Percentiles rank a stretch among this genome's conserved stretches.
phyloP scores from a whole-genome alignment of 139 green algal genomes.

The Nannochloris sp. region DNA sequence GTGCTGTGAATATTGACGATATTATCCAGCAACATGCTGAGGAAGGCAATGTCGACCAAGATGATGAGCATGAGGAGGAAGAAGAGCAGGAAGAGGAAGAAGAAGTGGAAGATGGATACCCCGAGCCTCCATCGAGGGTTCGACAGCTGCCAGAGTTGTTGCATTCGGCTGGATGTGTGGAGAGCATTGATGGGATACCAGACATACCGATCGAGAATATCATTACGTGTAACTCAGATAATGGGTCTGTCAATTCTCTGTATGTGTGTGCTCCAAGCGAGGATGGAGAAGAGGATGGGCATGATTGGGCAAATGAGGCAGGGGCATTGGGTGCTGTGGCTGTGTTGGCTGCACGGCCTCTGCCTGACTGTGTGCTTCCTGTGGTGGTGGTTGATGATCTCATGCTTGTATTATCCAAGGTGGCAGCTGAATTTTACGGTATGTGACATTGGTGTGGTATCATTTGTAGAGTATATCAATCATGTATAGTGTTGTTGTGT shows the following conservation, averaged over 20 bases:
- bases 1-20: neutral
- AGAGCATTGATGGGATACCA: conserved; percentile 21
- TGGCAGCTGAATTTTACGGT: conserved; percentile 34
- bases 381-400: conserved; percentile 32
- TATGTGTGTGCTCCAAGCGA: conserved; percentile 28
- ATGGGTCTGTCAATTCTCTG: neutral
- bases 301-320: conserved; percentile 24
- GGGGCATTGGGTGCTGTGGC: conserved; percentile 16
- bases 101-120: neutral
- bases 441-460: neutral
- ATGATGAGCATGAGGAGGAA: neutral
- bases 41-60: neutral
- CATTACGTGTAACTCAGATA: conserved; percentile 29
- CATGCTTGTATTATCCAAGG: neutral
- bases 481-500: conserved; percentile 8
- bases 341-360: conserved; percentile 10
- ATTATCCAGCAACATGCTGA: neutral
- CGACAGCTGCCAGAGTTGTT: conserved; percentile 41
- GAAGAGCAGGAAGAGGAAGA: neutral
- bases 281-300: conserved; percentile 12
- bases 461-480: neutral
- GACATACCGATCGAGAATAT: conserved; percentile 19
- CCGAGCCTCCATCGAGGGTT: conserved; percentile 21
- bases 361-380: conserved; percentile 14
- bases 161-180: conserved; percentile 32